Evolutionary conservation across 495 filamentous ascomycete species (phyloP).

Genomic region (Penicillium cinerascens): DNA sequence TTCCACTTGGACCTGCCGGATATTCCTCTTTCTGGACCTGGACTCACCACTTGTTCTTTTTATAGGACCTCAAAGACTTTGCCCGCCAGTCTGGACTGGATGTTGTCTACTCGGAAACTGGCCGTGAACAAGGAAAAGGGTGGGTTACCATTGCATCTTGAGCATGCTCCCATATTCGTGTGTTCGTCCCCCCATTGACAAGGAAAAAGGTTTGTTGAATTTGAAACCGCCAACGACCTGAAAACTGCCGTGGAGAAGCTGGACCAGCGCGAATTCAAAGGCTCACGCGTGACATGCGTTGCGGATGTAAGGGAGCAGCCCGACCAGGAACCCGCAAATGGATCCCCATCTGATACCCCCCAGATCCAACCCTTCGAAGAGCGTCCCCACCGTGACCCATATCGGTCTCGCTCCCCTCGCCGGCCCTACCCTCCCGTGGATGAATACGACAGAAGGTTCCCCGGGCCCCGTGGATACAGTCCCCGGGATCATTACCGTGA

Average conservation of each 20-base stretch:
- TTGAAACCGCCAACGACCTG: conserved; percentile 86
- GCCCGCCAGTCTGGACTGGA: conserved; percentile 94
- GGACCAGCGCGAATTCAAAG: conserved; percentile 88
- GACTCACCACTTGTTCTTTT: conserved; percentile 37
- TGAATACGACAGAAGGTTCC: conserved; percentile 74
- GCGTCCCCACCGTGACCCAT: conserved; percentile 64
- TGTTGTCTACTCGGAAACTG: conserved; percentile 96
- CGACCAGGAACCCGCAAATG: conserved; percentile 12
- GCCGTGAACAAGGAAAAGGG: conserved; percentile 91
- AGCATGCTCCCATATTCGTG: conserved; percentile 5
- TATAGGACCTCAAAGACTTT: conserved; percentile 98
- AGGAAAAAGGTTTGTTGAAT: conserved; percentile 83
- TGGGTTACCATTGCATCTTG: conserved; percentile 45
- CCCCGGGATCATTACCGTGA: conserved; percentile 85
- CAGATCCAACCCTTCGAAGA: conserved; percentile 61
- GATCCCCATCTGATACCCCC: conserved; percentile 27
- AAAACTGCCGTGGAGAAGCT: conserved; percentile 90
- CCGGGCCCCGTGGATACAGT: conserved; percentile 75
- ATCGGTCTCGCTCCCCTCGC: conserved; percentile 71
- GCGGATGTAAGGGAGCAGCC: conserved; percentile 65
- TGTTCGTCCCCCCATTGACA: conserved; percentile 26
- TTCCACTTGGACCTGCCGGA: conserved; percentile 22
- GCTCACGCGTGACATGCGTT: conserved; percentile 72
- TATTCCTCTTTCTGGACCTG: conserved; percentile 36
- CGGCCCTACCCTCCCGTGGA: conserved; percentile 65